These are phyloP conservation scores for Naematelia encephala DNA, from an alignment of 768 basidiomycete species.

Conservation along the genomic window DNA sequence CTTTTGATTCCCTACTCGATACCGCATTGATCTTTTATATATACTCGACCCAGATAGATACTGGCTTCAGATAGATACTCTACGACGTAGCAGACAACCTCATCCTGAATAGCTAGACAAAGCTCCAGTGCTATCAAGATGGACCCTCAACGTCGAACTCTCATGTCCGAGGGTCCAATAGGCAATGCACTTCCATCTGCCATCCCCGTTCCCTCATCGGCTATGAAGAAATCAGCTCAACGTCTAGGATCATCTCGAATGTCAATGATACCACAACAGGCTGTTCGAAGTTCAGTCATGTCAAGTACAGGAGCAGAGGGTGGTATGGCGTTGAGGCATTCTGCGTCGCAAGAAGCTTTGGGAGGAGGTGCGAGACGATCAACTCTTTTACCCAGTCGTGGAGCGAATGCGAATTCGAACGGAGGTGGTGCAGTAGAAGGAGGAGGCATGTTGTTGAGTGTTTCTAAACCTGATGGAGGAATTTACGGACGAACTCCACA, in stretches of 20 bases:
- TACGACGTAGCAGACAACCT: too few species aligned
- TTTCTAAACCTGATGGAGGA: conserved; percentile 59
- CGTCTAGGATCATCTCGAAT: conserved; percentile 45
- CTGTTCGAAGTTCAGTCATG: neutral
- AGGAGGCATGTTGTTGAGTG: conserved; percentile 60
- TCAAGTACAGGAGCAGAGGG: neutral
- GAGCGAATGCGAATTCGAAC: conserved; percentile 45
- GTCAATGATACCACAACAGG: conserved; percentile 37
- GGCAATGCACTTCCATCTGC: conserved; percentile 55
- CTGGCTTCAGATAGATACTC: too few species aligned
- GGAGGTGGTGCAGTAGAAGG: conserved; percentile 4
- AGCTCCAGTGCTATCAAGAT: conserved; percentile 17
- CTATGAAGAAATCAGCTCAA: conserved; percentile 60
- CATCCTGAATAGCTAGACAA: too few species aligned
- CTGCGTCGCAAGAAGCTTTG: conserved; percentile 55
- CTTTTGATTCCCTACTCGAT: too few species aligned
- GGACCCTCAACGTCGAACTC: conserved; percentile 36
- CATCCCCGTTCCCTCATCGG: conserved; percentile 68
- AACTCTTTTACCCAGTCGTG: conserved; percentile 55
- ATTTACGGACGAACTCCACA: conserved; percentile 68
- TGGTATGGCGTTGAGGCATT: neutral
- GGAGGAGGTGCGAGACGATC: conserved; percentile 5
- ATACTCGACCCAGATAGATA: too few species aligned
- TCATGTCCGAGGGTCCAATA: conserved; percentile 29
- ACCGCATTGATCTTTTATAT: too few species aligned